Base-by-base conservation (phyloP, 352 stramenopile genomes). In the Pythium vanterpoolii region DNA sequence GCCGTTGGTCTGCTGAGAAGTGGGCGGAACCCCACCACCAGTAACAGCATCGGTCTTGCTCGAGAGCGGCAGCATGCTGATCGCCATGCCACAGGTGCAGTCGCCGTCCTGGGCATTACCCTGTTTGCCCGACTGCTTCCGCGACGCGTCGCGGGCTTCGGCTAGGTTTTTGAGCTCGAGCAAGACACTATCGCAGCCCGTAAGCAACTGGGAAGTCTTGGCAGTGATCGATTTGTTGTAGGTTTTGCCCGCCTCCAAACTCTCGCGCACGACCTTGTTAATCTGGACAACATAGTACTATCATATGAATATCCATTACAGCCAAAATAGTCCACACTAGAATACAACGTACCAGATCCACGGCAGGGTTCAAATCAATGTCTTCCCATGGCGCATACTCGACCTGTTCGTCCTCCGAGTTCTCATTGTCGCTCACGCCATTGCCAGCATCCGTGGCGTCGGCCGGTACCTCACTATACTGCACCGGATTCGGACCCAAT, bases 211-310 rank as follows among this genome's bases (percentile, higher is more conserved):
- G 19, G 83, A 88, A 4, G 84, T 93, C 71, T 89, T 91, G 56
- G 81, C 71, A 27, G 81, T 85, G 55, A 93, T 89, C 47, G 79
- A 89, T 57, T 90, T 90, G 69, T 91, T 93, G 70, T 90, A 93
- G 27, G 82, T 89, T 68, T 91, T 90, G 50, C 79, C 84, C 27
- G 82, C 84, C 39, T 94, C 84, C 27, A 92, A 58, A 27, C 78
- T 76, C 19, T 88, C 79, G 16, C 78, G 74, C n/a, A 90, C 67
- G 3, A 94, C 60, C 50, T 75, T 77, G 62, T 76, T 78, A 28
- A 86, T 73, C 74, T 83, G 42, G n/a, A 26, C 6, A 7, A 48
- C 26, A 11, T 23, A 23, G 46, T 14, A 33, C 16, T n/a, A n/a
- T n/a, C n/a, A n/a, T n/a, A n/a, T n/a, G n/a, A n/a, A n/a, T n/a